Evolutionary conservation across 2,329 filamentous ascomycete species (phyloP), one percentile per base, ranked within the genome.

Genomic region (Mycosphaerella arachidis): DNA sequence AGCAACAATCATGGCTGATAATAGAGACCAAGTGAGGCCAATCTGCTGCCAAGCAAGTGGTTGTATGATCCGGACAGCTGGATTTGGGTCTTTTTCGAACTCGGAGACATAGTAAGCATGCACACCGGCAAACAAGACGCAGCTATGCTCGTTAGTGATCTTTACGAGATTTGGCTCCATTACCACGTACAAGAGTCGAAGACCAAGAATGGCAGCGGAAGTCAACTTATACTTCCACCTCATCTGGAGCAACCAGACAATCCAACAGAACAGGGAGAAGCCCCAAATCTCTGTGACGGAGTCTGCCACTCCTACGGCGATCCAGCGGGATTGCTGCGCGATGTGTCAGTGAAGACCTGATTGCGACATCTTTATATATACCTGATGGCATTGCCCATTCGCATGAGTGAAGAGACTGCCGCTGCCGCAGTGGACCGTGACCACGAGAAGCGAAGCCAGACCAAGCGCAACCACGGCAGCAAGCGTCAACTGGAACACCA

Each of bases 1-100:
- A 4, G 61, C 61, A 12, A 63, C 54, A 30, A 56, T 52, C 61
- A 63, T 63, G 13, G 61, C 61, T 0, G 61, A 63, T 20, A 63
- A 48, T 3, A 63, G 55, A 6, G 61, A 58, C 43, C 56, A 63
- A 1, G 55, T 56, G 13, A 63, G 45, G 29, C 55, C 53, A 5
- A 63, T 27, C 33, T 58, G 59, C 48, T 63, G 61, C 61, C 61
- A 63, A 9, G 48, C 27, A n/a, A 63, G 37, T 7, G 61, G 61
- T 6, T 46, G 27, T 2, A 63, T 63, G 50, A 57, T 48, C n/a
- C 16, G 48, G 1, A 58, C 59, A 4, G 56, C 20, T 18, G 53
- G 58, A 20, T 52, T 6, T 9, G 27, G 3, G 9, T 24, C 30
- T 35, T 58, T 31, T 35, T 61, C 33, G 31, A 55, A 63, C 10